phyloP scores from a whole-genome alignment of 2,329 filamentous ascomycete species.

The Trichoderma asperellum region DNA sequence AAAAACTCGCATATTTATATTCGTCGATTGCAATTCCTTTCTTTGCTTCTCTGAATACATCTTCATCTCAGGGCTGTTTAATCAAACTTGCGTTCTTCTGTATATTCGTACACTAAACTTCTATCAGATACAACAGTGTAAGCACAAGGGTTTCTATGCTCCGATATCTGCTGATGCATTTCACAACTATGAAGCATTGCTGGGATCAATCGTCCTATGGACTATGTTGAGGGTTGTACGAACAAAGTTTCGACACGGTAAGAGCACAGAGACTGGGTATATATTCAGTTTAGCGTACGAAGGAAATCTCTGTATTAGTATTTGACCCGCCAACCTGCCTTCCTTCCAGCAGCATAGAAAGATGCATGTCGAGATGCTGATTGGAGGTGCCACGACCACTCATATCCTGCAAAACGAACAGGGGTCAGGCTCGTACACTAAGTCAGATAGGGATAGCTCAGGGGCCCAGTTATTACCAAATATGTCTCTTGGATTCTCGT shows the following conservation, averaged over 20 bases:
- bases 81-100: neutral
- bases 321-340: neutral
- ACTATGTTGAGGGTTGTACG: constrained; percentile 3
- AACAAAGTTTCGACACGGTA: neutral
- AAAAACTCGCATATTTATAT: neutral
- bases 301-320: neutral
- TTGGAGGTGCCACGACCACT: neutral
- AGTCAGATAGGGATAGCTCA: constrained; percentile 9
- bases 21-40: neutral
- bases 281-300: constrained; percentile 4
- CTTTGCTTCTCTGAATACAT: neutral
- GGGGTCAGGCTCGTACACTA: constrained; percentile 22
- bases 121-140: neutral
- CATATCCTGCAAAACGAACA: neutral
- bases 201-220: neutral
- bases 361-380: constrained; percentile 9
- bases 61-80: no score
- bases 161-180: neutral
- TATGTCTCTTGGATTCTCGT: constrained; percentile 13
- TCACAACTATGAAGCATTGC: neutral
- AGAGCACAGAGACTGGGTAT: neutral
- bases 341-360: neutral
- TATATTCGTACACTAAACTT: constrained; percentile 21
- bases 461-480: neutral
- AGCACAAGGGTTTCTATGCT: neutral